Base-by-base conservation (phyloP, 108 stramenopile genomes). In the Skeletonema tropicum region DNA sequence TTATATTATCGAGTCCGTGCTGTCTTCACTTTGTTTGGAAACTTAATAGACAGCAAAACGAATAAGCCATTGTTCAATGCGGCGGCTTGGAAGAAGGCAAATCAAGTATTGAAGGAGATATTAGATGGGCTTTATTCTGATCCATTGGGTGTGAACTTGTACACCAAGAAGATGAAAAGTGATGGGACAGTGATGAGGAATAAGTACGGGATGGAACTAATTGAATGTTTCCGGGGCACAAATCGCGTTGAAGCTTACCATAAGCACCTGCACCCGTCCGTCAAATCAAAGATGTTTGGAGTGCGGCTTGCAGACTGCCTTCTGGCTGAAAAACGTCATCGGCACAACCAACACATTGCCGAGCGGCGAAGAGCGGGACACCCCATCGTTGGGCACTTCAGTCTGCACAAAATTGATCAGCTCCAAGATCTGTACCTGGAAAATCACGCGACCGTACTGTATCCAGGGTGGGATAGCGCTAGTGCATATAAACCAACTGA, bases 41-140 rank as follows among this genome's bases (percentile, higher is more conserved):
- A 7, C 0, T 63, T 64, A 35, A n/a, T 78, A 13, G 72, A 78
- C 29, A 45, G 49, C 14, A 78, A 67, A 64, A 74, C 63, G 15
- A 49, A 70, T 15, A 49, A 69, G 36, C 72, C 72, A 25, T 52
- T 83, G 7, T 83, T 83, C 33, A 74, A 78, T 32, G 60, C 64
- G 2, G 19, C 11, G 49, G 68, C 77, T 29, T 83, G 82, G 82
- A 70, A 58, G 9, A 78, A 75, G 31, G 82, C 77, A 7, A 83
- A 83, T 57, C 49, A 70, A 49, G 29, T 83, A 2, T 52, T 83
- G 55, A 36, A 64, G 21, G 83, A 83, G 60, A 69, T 83, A 32
- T 36, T 74, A 8, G 5, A 2, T 3, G 77, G 76, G 0, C 74
- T 57, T 42, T 78, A 78, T 36, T 80, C 73, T 46, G 79, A 80